Conservation (phyloP, 2,329 filamentous ascomycete species). For the Sphaerulina populicola region DNA sequence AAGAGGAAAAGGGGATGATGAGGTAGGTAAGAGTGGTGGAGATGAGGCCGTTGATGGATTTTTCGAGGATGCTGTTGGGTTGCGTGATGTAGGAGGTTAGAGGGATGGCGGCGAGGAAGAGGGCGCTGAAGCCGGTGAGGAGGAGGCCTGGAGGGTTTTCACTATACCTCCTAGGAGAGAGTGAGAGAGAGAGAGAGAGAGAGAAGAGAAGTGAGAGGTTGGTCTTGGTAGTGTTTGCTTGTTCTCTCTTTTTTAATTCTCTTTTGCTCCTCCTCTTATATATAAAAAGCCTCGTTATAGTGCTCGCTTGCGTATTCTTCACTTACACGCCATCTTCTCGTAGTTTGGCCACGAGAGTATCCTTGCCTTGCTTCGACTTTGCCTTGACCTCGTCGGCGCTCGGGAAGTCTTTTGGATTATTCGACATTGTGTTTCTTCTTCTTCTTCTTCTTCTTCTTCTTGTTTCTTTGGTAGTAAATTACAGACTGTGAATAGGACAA, state of each 20-base stretch:
- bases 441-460: too few species aligned
- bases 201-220: too few species aligned
- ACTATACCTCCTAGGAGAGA: constrained; percentile 8
- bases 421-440: neutral
- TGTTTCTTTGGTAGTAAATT: neutral
- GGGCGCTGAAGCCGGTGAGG: constrained; percentile 22
- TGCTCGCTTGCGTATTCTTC: neutral
- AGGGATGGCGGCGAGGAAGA: constrained; percentile 28
- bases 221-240: too few species aligned
- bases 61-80: constrained; percentile 23
- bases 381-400: constrained; percentile 11
- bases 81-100: constrained; percentile 26
- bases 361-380: constrained; percentile 12
- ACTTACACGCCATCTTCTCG: constrained; percentile 27
- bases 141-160: constrained; percentile 25
- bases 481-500: neutral
- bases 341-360: constrained; percentile 18
- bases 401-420: constrained; percentile 1
- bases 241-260: too few species aligned
- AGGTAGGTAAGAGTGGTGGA: constrained; percentile 21
- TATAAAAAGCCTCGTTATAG: neutral
- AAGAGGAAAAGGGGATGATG: constrained; percentile 20
- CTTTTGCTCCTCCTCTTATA: too few species aligned
- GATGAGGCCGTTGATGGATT: constrained; percentile 25
- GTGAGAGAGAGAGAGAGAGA: too few species aligned